Evolutionary conservation across 495 filamentous ascomycete genomes (phyloP).

Genomic region (Lasiosphaeriaceae sp.): DNA sequence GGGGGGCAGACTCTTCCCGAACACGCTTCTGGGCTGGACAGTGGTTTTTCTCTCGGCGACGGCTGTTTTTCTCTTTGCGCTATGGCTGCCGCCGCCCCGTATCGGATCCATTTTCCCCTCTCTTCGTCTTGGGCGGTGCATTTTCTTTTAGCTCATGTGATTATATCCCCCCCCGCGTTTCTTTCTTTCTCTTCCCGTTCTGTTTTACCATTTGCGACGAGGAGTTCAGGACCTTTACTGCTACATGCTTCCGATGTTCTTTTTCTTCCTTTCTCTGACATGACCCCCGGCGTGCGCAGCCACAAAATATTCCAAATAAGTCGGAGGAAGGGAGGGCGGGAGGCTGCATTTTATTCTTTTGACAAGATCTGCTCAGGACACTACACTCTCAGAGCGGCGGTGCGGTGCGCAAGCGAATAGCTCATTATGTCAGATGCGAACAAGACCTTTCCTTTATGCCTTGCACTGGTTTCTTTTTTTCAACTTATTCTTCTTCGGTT

Average conservation of each 20-base stretch:
- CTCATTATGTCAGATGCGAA: background rate
- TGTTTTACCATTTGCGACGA: too few relatives aligned
- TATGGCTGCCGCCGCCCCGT: background rate
- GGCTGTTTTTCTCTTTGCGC: background rate
- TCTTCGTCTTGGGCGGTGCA: too few relatives aligned
- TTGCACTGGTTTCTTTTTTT: background rate
- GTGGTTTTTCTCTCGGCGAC: constrained; percentile 1
- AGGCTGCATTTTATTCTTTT: background rate
- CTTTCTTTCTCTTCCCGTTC: constrained; percentile 4
- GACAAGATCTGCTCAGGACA: background rate
- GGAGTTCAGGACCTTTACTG: too few relatives aligned
- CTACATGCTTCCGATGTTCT: too few relatives aligned
- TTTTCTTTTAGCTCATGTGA: background rate
- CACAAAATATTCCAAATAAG: constrained; percentile 4
- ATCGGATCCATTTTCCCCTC: too few relatives aligned
- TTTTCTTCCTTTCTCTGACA: constrained; percentile 2
- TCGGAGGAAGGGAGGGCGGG: too few relatives aligned
- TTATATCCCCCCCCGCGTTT: constrained; percentile 9
- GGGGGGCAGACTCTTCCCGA: constrained; percentile 8
- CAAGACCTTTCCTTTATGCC: background rate
- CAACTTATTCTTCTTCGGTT: background rate
- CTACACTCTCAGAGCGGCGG: too few relatives aligned
- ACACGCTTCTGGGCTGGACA: background rate
- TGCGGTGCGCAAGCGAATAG: too few relatives aligned
- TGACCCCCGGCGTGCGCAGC: background rate